Evolutionary conservation across 1,284 basidiomycete genomes (phyloP).

Genomic region (Naganishia sp.): DNA sequence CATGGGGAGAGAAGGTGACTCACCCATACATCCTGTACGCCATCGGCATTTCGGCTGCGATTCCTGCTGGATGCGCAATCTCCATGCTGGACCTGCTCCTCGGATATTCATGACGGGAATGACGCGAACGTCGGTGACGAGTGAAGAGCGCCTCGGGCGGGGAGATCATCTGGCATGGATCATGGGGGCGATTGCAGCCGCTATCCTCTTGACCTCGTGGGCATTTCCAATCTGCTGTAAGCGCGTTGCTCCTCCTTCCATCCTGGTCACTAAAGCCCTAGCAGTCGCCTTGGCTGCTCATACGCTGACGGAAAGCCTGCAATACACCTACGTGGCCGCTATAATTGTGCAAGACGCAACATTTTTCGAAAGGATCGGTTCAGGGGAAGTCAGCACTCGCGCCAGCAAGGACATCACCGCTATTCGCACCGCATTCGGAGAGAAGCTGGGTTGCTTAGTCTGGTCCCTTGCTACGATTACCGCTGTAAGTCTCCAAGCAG

Average conservation of each 20-base stretch:
- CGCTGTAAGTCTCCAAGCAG: conserved; percentile 54
- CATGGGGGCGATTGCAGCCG: conserved; percentile 46
- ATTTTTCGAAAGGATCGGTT: conserved; percentile 91
- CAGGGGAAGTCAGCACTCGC: conserved; percentile 91
- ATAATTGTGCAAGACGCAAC: conserved; percentile 65
- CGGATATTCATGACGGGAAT: conserved; percentile 42
- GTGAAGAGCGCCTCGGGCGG: conserved; percentile 34
- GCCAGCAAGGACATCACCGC: conserved; percentile 75
- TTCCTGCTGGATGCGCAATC: conserved; percentile 37
- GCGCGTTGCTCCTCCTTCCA: background rate
- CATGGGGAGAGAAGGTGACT: conserved; percentile 1
- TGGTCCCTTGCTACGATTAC: conserved; percentile 61
- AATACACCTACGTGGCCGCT: conserved; percentile 54
- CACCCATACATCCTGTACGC: conserved; percentile 36
- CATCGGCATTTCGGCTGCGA: conserved; percentile 36
- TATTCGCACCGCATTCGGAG: conserved; percentile 82
- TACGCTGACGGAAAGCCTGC: conserved; percentile 49
- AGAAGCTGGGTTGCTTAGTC: conserved; percentile 68
- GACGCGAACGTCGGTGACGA: conserved; percentile 27
- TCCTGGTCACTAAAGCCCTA: background rate
- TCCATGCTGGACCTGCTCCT: conserved; percentile 40
- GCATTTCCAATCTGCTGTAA: conserved; percentile 45
- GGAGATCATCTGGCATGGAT: conserved; percentile 46
- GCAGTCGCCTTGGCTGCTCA: conserved; percentile 48
- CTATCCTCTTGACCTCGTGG: conserved; percentile 40